Evolutionary conservation across 306 rosid species (phyloP).

Genomic region (Vigna reflexopilosa): DNA sequence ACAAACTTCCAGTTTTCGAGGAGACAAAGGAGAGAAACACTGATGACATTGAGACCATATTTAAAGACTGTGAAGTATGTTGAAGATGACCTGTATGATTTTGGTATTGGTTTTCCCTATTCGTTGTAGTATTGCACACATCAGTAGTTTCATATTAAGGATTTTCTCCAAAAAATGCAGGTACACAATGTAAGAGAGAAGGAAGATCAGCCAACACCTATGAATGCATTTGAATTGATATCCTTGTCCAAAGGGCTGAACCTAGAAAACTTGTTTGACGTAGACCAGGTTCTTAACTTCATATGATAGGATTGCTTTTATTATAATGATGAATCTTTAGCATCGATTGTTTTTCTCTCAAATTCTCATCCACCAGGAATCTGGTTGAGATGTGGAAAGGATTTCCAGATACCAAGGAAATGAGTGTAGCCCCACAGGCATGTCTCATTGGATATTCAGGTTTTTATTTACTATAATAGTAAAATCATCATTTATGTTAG

Average conservation of each 20-base stretch:
- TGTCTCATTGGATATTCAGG: constrained; percentile 28
- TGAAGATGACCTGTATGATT: constrained; percentile 32
- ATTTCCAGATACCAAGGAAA: constrained; percentile 29
- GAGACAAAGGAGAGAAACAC: constrained; percentile 71
- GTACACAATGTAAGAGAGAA: constrained; percentile 81
- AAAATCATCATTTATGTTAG: neutral
- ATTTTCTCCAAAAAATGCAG: constrained; percentile 52
- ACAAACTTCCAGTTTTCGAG: constrained; percentile 70
- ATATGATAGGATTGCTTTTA: constrained; percentile 8
- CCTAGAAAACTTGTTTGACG: constrained; percentile 79
- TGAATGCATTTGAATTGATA: constrained; percentile 88
- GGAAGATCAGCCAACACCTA: constrained; percentile 81
- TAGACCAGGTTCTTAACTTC: constrained; percentile 68
- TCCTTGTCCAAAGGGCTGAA: constrained; percentile 90
- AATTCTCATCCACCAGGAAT: constrained; percentile 30
- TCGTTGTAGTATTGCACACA: constrained; percentile 7
- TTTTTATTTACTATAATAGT: constrained; percentile 12
- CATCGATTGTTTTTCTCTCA: constrained; percentile 22
- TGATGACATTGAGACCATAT: constrained; percentile 82
- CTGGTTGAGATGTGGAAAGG: constrained; percentile 30
- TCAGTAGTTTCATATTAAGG: neutral
- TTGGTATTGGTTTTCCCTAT: constrained; percentile 16
- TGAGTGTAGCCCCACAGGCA: constrained; percentile 28
- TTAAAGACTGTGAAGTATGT: constrained; percentile 81
- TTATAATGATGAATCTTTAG: constrained; percentile 12